phyloP scores from a whole-genome alignment of 768 basidiomycete species.

The Rhizopogon vesiculosus region DNA sequence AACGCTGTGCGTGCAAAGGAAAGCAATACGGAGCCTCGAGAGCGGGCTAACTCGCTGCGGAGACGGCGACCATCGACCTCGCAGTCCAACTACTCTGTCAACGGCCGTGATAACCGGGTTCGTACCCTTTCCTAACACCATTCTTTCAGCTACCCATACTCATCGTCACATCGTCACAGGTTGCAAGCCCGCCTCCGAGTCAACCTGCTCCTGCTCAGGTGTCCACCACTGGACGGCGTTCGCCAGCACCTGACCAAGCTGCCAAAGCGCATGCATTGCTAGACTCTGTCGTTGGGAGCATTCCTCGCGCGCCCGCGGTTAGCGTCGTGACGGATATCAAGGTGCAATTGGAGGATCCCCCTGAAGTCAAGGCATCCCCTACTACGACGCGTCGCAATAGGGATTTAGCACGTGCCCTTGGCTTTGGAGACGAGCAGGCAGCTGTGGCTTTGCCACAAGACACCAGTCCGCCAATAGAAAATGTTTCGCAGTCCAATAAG shows the following conservation, averaged over 20 bases:
- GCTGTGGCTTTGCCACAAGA: conserved; percentile 8
- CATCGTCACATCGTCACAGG: conserved; percentile 28
- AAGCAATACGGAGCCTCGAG: conserved; percentile 50
- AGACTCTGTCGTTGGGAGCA: conserved; percentile 55
- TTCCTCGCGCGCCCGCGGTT: conserved; percentile 36
- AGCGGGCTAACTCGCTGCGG: conserved; percentile 66
- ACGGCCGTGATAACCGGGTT: conserved; percentile 43
- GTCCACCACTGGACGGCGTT: conserved; percentile 22
- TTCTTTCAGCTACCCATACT: conserved; percentile 5
- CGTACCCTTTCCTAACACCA: conserved; percentile 8
- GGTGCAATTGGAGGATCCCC: conserved; percentile 22
- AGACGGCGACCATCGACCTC: conserved; percentile 77
- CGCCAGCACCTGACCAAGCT: conserved; percentile 41
- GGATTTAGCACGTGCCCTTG: conserved; percentile 70
- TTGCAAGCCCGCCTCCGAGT: conserved; percentile 52
- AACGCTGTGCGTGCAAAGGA: conserved; percentile 54
- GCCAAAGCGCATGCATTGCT: conserved; percentile 63
- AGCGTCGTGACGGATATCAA: conserved; percentile 18
- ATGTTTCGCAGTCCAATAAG: conserved; percentile 12
- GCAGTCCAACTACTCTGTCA: conserved; percentile 69
- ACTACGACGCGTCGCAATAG: conserved; percentile 58
- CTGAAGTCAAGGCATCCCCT: conserved; percentile 34
- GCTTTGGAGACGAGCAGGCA: conserved; percentile 49
- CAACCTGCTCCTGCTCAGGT: conserved; percentile 32
- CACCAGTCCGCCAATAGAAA: conserved; percentile 4